Evolutionary conservation across 306 rosid genomes (phyloP), one percentile per base, ranked within the genome.

Genomic region (Canavalia gladiata): DNA sequence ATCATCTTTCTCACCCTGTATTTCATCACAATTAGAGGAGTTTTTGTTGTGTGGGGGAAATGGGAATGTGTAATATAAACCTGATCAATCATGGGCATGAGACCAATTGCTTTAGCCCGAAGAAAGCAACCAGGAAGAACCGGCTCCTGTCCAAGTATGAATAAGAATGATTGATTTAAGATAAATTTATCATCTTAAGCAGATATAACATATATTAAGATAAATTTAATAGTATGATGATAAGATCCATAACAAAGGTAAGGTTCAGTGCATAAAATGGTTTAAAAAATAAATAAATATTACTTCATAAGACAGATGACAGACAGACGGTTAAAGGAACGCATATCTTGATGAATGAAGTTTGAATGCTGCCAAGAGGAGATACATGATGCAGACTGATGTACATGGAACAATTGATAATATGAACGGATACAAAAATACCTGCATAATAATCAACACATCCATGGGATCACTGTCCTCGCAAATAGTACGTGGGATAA

Each of bases 61-160:
- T 56, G 46, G 11, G 63, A 74, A 64, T 37, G 70, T 52, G 45
- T 72, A 75, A 25, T 11, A 72, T 68, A 18, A 18, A 86, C 98
- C 96, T 94, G 98, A 81, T 94, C 98, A 68, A 94, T 94, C 98
- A 94, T 94, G 72, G 98, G 98, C 98, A 94, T 94, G 45, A 94
- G 93, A 18, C 98, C 98, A 80, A 94, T 94, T 49, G 98, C 98
- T 87, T 92, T 94, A 51, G 98, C 98, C 78, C 98, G 91, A 50
- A 94, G 97, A 80, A 94, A 94, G 88, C 97, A 94, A 68, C 97
- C 98, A 0, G 98, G 98, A 83, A 88, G 93, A 84, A 94, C 96
- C 37, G 98, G 98, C 85, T 94, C 97, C 97, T 94, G 91, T 54
- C 25, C 75, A 70, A 56, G 68, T 49, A 68, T 8, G 65, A 63